These are phyloP conservation scores for Candida orba DNA, from an alignment of 805 yeast species.

Conservation along the genomic window DNA sequence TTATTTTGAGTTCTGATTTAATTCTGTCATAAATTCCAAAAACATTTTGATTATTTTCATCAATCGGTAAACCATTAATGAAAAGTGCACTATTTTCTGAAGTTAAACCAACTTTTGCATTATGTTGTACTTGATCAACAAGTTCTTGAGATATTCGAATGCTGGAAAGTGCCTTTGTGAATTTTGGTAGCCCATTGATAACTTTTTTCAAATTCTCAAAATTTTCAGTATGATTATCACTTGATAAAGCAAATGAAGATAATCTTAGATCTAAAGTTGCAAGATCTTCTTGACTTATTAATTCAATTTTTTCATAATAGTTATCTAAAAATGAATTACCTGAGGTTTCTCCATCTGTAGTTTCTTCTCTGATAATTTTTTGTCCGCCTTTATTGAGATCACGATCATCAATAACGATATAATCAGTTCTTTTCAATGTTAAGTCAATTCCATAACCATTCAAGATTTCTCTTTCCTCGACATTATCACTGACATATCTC, in stretches of 20 bases:
- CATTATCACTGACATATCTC: constrained; percentile 51
- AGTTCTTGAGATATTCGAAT: constrained; percentile 21
- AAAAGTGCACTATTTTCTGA: constrained; percentile 44
- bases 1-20: constrained; percentile 28
- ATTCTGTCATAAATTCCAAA: constrained; percentile 34
- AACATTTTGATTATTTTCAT: constrained; percentile 37
- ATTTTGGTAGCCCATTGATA: constrained; percentile 49
- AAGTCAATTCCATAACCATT: constrained; percentile 65
- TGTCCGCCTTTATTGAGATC: constrained; percentile 26
- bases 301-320: constrained; percentile 25
- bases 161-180: constrained; percentile 27
- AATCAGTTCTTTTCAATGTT: constrained; percentile 59
- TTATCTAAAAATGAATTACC: constrained; percentile 14
- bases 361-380: constrained; percentile 14
- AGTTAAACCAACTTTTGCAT: constrained; percentile 32
- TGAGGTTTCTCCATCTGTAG: background rate
- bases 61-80: constrained; percentile 61
- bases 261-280: constrained; percentile 33
- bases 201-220: constrained; percentile 33
- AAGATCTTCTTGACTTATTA: constrained; percentile 28
- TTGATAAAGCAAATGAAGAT: constrained; percentile 25
- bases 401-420: constrained; percentile 58
- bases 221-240: constrained; percentile 23
- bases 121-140: constrained; percentile 22
- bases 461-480: constrained; percentile 25